Evolutionary conservation across 352 stramenopile species (phyloP).

Genomic region (Pythium dissimile): DNA sequence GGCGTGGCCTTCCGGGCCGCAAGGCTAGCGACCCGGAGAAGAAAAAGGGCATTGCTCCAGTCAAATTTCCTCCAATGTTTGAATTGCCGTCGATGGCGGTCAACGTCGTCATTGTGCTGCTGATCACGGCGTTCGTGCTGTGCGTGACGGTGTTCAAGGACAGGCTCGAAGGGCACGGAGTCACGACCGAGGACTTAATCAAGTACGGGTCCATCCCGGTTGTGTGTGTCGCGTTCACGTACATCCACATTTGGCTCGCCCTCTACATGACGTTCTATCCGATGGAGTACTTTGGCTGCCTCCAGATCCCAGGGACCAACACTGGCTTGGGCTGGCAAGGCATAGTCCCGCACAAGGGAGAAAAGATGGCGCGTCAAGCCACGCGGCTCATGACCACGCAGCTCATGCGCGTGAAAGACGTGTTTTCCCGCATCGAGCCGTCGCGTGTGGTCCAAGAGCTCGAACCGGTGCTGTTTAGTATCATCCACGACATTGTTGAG

Average conservation of each 20-base stretch:
- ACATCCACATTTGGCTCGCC: conserved; percentile 95
- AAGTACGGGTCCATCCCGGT: conserved; percentile 83
- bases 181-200: conserved; percentile 61
- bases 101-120: conserved; percentile 39
- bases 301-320: conserved; percentile 85
- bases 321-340: conserved; percentile 96
- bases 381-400: conserved; percentile 94
- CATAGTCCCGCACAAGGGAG: conserved; percentile 96
- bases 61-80: conserved; percentile 82
- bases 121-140: conserved; percentile 51
- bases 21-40: conserved; percentile 11
- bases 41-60: conserved; percentile 33
- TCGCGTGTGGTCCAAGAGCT: conserved; percentile 89
- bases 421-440: conserved; percentile 91
- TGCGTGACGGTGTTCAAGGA: conserved; percentile 77
- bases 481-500: conserved; percentile 85
- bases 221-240: conserved; percentile 91
- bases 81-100: conserved; percentile 67
- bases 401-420: conserved; percentile 90
- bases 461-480: conserved; percentile 90
- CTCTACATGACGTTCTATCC: conserved; percentile 99
- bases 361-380: conserved; percentile 95
- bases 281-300: conserved; percentile 89
- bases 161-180: conserved; percentile 43
- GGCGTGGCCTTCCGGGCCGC: not conserved